A percentile compares a stretch with the other conserved stretches of the same genome.
phyloP scores from a whole-genome alignment of 2,329 filamentous ascomycete genomes.

The Penicillium frequentans region DNA sequence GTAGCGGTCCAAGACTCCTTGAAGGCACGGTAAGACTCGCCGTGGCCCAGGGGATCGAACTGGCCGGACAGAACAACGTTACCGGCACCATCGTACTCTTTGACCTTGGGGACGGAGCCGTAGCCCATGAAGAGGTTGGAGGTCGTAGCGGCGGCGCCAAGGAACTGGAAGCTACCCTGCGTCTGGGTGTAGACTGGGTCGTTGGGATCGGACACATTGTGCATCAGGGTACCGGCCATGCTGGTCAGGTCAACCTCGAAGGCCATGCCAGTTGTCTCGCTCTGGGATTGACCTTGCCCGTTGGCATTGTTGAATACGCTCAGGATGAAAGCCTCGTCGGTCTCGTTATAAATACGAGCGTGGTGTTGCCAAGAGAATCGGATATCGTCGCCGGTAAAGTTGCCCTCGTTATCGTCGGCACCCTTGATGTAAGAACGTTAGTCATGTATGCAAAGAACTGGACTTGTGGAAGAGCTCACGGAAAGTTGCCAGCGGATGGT shows the following conservation, averaged over 20 bases:
- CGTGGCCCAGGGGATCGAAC: conserved; percentile 24
- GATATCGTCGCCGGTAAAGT: conserved; percentile 17
- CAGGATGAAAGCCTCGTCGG: conserved; percentile 28
- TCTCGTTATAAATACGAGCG: conserved; percentile 34
- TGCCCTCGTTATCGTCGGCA: conserved; percentile 16
- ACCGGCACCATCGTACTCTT: conserved; percentile 30
- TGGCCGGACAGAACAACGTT: conserved; percentile 30
- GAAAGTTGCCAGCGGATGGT: conserved; percentile 18
- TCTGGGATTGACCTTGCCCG: conserved; percentile 7
- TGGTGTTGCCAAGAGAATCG: conserved; percentile 33
- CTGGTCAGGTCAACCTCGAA: conserved; percentile 19
- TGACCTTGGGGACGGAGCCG: conserved; percentile 32
- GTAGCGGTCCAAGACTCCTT: conserved; percentile 19
- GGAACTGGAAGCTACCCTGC: conserved; percentile 27
- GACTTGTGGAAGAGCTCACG: not conserved
- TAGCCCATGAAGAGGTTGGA: conserved; percentile 31
- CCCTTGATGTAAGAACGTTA: not conserved
- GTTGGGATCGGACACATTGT: conserved; percentile 18
- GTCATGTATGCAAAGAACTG: not conserved
- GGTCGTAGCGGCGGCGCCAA: conserved; percentile 2
- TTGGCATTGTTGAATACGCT: conserved; percentile 32
- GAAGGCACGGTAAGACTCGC: conserved; percentile 33
- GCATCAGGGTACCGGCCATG: conserved; percentile 10
- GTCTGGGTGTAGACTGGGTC: conserved; percentile 19
- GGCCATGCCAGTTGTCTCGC: conserved; percentile 23